These are phyloP conservation scores for Colletotrichum shisoi DNA, from an alignment of 2,329 filamentous ascomycete species.

Conservation along the genomic window DNA sequence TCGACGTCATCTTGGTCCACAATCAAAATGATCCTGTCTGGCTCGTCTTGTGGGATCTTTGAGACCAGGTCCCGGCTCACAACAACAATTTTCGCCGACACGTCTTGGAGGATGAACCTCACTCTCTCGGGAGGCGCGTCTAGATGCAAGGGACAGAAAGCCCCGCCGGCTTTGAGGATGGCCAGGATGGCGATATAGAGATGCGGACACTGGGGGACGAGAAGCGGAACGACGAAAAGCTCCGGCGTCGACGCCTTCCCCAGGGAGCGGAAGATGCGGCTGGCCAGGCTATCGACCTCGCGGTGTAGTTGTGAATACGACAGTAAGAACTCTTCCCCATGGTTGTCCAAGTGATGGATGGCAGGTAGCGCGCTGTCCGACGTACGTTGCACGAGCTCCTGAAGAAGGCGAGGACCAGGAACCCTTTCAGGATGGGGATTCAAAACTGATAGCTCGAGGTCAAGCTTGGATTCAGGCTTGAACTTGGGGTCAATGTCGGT, in stretches of 20 bases:
- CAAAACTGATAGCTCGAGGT: slow-evolving; percentile 52
- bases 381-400: slow-evolving; percentile 65
- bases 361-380: slow-evolving; percentile 55
- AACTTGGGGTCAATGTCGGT: slow-evolving; percentile 6
- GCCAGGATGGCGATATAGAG: slow-evolving; percentile 82
- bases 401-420: slow-evolving; percentile 57
- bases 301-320: slow-evolving; percentile 71
- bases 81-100: slow-evolving; percentile 73
- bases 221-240: slow-evolving; percentile 70
- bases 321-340: slow-evolving; percentile 56
- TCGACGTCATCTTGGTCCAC: slow-evolving; percentile 45
- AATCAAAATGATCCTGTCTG: slow-evolving; percentile 48
- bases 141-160: slow-evolving; percentile 83
- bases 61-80: slow-evolving; percentile 62
- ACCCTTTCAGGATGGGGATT: slow-evolving; percentile 55
- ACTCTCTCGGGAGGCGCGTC: slow-evolving; percentile 81
- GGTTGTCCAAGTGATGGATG: slow-evolving; percentile 64
- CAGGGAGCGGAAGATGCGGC: slow-evolving; percentile 52
- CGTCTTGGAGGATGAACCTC: slow-evolving; percentile 81
- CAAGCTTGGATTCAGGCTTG: slow-evolving; percentile 22
- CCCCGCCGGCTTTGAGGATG: slow-evolving; percentile 80
- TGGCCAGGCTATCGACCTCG: slow-evolving; percentile 64
- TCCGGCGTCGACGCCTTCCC: neutral
- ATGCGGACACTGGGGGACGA: slow-evolving; percentile 77
- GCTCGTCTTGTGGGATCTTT: slow-evolving; percentile 49